Percentiles rank a stretch among this genome's conserved stretches.
phyloP scores from a whole-genome alignment of 495 filamentous ascomycete species.

The Mycothermus thermophilus region DNA sequence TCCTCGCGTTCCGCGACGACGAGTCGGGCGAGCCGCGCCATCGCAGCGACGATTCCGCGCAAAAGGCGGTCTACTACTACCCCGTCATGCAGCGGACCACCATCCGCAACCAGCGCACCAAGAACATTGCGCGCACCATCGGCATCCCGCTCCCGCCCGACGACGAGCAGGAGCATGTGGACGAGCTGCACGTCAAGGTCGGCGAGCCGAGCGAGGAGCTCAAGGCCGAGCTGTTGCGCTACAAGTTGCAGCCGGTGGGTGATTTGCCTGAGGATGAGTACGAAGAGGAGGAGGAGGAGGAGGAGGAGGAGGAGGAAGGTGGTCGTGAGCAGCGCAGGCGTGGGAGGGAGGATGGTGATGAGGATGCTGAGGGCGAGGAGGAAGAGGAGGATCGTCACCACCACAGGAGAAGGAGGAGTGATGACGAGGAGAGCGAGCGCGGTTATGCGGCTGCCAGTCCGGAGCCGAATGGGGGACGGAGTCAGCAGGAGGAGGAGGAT shows the following conservation, averaged over 20 bases:
- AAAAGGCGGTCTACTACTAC: constrained; percentile 79
- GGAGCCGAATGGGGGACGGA: constrained; percentile 2
- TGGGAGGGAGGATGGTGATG: constrained; percentile 1
- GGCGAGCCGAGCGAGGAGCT: constrained; percentile 29
- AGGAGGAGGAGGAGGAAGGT: constrained; percentile 10
- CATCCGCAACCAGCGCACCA: constrained; percentile 41
- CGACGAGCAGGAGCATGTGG: constrained; percentile 27
- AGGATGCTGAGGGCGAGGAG: background rate
- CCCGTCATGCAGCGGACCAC: constrained; percentile 57
- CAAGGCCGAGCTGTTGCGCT: constrained; percentile 23
- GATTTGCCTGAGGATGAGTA: constrained; percentile 17
- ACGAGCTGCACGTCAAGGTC: constrained; percentile 32
- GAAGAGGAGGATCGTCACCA: constrained; percentile 7
- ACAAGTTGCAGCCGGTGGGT: constrained; percentile 28
- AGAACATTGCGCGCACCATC: constrained; percentile 37
- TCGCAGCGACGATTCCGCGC: constrained; percentile 18
- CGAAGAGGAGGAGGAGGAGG: constrained; percentile 5
- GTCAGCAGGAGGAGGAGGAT: constrained; percentile 9
- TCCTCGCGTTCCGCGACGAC: constrained; percentile 36
- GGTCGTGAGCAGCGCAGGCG: background rate
- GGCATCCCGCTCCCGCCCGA: constrained; percentile 20
- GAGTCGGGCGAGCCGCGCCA: constrained; percentile 14
- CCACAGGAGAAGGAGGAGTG: constrained; percentile 1
- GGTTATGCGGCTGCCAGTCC: constrained; percentile 1
- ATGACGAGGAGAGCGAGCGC: background rate